phyloP scores from a whole-genome alignment of 2,329 filamentous ascomycete genomes.

The Tolypocladium paradoxum region DNA sequence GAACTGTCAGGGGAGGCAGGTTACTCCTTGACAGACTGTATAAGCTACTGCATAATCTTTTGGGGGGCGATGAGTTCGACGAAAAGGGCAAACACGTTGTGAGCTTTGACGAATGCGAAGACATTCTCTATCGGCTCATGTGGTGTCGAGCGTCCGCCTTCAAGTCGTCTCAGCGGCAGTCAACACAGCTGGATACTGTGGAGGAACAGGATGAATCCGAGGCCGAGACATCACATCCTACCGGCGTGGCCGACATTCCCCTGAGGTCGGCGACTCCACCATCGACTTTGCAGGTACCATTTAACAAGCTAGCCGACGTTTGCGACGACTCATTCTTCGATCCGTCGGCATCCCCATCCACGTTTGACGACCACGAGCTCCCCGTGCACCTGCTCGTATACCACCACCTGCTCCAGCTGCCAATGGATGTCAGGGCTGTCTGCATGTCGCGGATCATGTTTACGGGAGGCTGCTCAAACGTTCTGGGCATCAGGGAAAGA shows the following conservation, averaged over 20 bases:
- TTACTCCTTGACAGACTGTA: conserved; percentile 60
- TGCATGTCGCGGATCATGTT: conserved; percentile 89
- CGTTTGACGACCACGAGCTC: conserved; percentile 79
- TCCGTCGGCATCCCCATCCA: conserved; percentile 33
- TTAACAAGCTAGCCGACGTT: conserved; percentile 59
- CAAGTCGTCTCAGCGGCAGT: conserved; percentile 24
- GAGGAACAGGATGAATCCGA: conserved; percentile 47
- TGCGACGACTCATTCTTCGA: conserved; percentile 69
- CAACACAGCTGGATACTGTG: conserved; percentile 33
- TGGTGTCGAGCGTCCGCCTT: conserved; percentile 52
- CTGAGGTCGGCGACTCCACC: conserved; percentile 38
- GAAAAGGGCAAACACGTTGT: conserved; percentile 27
- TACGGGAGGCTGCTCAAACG: conserved; percentile 66
- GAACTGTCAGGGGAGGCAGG: conserved; percentile 67
- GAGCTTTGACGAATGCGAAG: conserved; percentile 72
- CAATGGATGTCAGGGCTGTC: conserved; percentile 68
- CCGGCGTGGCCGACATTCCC: conserved; percentile 28
- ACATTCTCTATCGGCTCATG: conserved; percentile 60
- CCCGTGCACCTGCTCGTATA: conserved; percentile 71
- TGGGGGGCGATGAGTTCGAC: conserved; percentile 17
- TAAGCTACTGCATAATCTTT: conserved; percentile 38
- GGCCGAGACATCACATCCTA: conserved; percentile 14
- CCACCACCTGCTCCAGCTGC: conserved; percentile 60
- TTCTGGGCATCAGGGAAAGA: conserved; percentile 69
- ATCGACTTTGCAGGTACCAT: conserved; percentile 52